phyloP scores from a whole-genome alignment of 1,284 basidiomycete species.

The Volvariella surrecta region DNA sequence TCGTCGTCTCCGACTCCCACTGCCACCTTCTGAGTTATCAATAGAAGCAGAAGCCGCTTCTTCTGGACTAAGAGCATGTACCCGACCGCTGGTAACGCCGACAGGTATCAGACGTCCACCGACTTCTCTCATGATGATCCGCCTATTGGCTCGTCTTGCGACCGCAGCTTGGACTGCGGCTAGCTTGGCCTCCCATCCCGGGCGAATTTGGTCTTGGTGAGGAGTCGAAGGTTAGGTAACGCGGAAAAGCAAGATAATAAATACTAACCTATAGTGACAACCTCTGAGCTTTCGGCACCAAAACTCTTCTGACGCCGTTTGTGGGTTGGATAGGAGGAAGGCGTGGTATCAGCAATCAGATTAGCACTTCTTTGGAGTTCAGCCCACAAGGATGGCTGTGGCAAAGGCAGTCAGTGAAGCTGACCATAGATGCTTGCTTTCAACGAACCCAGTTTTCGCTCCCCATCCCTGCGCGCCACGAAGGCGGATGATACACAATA shows the following conservation, averaged over 20 bases:
- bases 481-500: conserved; percentile 81
- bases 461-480: conserved; percentile 68
- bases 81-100: conserved; percentile 80
- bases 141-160: conserved; percentile 82
- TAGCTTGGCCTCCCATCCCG: conserved; percentile 92
- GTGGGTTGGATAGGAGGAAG: conserved; percentile 34
- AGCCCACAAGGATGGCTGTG: conserved; percentile 19
- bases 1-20: conserved; percentile 50
- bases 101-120: conserved; percentile 96
- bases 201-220: conserved; percentile 77
- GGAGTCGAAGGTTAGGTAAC: conserved; percentile 9
- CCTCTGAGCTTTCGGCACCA: conserved; percentile 71
- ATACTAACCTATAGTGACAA: conserved; percentile 78
- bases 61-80: conserved; percentile 54
- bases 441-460: conserved; percentile 56
- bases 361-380: conserved; percentile 40
- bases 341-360: conserved; percentile 22
- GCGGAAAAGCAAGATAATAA: background rate
- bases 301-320: conserved; percentile 75
- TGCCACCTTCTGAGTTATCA: conserved; percentile 28
- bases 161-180: conserved; percentile 85
- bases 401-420: conserved; percentile 4
- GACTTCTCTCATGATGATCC: conserved; percentile 98
- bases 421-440: background rate
- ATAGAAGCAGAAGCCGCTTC: conserved; percentile 38